Evolutionary conservation across 2,329 filamentous ascomycete genomes (phyloP), one percentile per base, ranked within the genome.

Genomic region (Leptoxyphium fumago): DNA sequence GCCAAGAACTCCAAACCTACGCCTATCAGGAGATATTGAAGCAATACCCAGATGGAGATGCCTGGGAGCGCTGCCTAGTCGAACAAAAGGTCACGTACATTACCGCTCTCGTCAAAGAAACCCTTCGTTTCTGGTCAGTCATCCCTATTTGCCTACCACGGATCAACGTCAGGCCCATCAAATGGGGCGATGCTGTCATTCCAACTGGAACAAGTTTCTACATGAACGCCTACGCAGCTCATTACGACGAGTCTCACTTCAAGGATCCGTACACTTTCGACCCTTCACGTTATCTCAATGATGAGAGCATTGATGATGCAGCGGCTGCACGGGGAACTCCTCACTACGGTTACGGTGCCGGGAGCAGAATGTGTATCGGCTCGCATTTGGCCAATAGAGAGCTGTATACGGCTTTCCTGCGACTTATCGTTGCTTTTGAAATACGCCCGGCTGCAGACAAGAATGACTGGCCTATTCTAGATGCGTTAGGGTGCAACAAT

Each of bases 21-120:
- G 83, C 83, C 0, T 76, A 84, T 45, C 64, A 72, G 1, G 83
- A 82, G 41, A 88, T 89, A 56, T 70, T 77, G 58, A 71, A 75
- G 46, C 75, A 77, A 0, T 86, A 88, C 52, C 82, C 82, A 0
- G 63, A 84, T 47, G 76, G 78, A 39, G 80, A 86, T 45, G 80
- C 82, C n/a, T 89, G 83, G 80, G 75, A 80, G 51, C 74, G 71
- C 50, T 86, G 82, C 47, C 69, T 84, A 1, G 57, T 74, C 2
- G 83, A 87, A 57, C 83, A 87, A 55, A 85, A 83, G 54, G 72
- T 85, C 0, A 77, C 80, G 0, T 91, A 87, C 59, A 68, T 91
- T 47, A 84, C 81, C 0, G 84, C 84, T 0, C 63, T 91, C 5
- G 81, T 84, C 48, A 87, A 87, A 56, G 85, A 91, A 57, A 77